Base-by-base conservation (phyloP, 2,329 filamentous ascomycete species). In the Apiospora sp. region DNA sequence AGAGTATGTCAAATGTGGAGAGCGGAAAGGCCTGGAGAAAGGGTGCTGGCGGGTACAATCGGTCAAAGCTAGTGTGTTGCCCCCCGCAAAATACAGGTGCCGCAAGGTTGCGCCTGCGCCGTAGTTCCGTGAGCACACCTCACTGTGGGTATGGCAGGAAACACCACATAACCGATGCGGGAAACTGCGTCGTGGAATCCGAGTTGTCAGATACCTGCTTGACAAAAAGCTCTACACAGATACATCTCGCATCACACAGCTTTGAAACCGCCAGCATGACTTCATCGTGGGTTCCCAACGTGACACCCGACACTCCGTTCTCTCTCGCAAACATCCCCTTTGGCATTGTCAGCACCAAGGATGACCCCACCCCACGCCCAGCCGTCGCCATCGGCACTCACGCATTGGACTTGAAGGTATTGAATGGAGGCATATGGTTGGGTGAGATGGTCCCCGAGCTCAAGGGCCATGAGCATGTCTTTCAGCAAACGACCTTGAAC, bases 291-390 rank as follows among this genome's bases (percentile, higher is more conserved):
- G 68, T 70, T 1, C 68, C 68, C 14, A 48, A 37, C 48, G 48
- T 70, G 10, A 70, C 68, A n/a, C 68, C 48, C 30, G 77, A 80
- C 4, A 81, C 78, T 61, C 82, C 81, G 77, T 95, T 95, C 83
- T 94, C 93, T 12, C 84, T 96, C 70, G 90, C 92, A 78, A 96
- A 96, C 80, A 92, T 96, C 71, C 94, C 94, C 1, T 96, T 96
- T 79, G 94, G 94, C 78, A 91, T 96, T 84, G 93, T 96, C 79
- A 92, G 91, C 43, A 92, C 92, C 0, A 75, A 86, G 3, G 81
- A 85, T 7, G 86, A 89, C 73, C 77, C 86, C 14, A 86, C 86
- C 37, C 92, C 87, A 1, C 91, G 91, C 41, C 87, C 91, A 13
- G 93, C 92, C 19, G 84, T 93, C 73, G 93, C 93, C 13, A 92